A percentile compares a stretch with the other conserved stretches of the same genome.
Conservation (phyloP, 176 grass and related monocot genomes). For the Phyllostachys edulis region DNA sequence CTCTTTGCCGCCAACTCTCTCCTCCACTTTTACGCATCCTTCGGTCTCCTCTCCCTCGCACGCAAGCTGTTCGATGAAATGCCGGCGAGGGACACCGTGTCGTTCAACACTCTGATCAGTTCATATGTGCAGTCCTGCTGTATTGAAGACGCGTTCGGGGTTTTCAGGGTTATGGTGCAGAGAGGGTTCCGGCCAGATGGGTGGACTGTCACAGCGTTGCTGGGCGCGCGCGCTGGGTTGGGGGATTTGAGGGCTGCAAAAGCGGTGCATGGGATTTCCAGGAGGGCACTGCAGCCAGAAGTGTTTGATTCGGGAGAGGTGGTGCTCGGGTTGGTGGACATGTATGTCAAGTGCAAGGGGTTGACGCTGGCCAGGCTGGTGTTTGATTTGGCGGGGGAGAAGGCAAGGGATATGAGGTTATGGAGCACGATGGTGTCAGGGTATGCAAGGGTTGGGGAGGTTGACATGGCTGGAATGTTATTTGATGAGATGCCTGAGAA, state of each 20-base stretch:
- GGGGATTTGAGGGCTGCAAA: conserved; percentile 32
- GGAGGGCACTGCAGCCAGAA: conserved; percentile 7
- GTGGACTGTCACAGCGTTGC: conserved; percentile 29
- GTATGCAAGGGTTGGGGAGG: conserved; percentile 31
- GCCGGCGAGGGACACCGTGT: background rate
- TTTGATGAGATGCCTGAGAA: conserved; percentile 51
- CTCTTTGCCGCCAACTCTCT: conserved; percentile 46
- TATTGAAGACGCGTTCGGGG: background rate
- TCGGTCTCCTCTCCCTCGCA: conserved; percentile 6
- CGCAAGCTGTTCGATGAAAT: conserved; percentile 48
- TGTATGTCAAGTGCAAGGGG: conserved; percentile 28
- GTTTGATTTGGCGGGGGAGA: conserved; percentile 44
- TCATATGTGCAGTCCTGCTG: background rate
- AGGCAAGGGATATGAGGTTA: conserved; percentile 25
- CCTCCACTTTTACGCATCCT: conserved; percentile 43
- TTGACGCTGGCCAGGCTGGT: conserved; percentile 19
- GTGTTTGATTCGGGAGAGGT: conserved; percentile 1
- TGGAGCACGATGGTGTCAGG: conserved; percentile 51
- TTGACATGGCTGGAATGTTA: conserved; percentile 30
- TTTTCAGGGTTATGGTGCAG: conserved; percentile 28
- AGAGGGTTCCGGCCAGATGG: conserved; percentile 11
- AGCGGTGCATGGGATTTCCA: conserved; percentile 27
- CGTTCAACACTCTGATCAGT: conserved; percentile 46
- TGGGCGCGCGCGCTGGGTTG: background rate
- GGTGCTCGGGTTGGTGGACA: conserved; percentile 17